Conservation (phyloP, 352 stramenopile species). For the Phytophthora tentaculata region DNA sequence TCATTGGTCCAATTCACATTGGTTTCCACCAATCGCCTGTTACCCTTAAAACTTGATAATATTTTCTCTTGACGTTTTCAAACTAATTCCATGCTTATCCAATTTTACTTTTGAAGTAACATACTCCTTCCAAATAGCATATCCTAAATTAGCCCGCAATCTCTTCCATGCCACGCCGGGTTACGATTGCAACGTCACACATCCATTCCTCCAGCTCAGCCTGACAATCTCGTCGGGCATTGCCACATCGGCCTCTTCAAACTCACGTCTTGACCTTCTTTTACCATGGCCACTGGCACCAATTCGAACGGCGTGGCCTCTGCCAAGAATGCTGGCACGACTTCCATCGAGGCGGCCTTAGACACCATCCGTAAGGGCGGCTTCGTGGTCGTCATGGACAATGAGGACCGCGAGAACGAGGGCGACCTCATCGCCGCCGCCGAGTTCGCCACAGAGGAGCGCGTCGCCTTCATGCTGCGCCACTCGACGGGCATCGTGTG, state of each 20-base stretch:
- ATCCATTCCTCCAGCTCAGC: slow-evolving; percentile 5
- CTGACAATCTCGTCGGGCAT: slow-evolving; percentile 12
- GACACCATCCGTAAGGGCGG: slow-evolving; percentile 65
- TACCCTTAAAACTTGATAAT: neutral
- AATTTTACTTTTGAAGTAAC: neutral
- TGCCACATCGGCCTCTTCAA: slow-evolving; percentile 23
- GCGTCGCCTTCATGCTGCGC: slow-evolving; percentile 96
- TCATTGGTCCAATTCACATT: slow-evolving; percentile 8
- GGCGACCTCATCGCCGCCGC: slow-evolving; percentile 98
- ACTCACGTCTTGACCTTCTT: slow-evolving; percentile 4
- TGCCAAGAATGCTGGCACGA: slow-evolving; percentile 43
- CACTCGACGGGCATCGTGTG: slow-evolving; percentile 98
- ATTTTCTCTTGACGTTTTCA: too few species aligned
- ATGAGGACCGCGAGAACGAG: slow-evolving; percentile 99
- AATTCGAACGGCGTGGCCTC: slow-evolving; percentile 15
- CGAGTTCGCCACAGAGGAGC: slow-evolving; percentile 92
- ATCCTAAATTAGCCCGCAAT: slow-evolving; percentile 13
- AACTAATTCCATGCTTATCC: too few species aligned
- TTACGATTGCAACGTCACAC: slow-evolving; percentile 25
- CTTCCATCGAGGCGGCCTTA: slow-evolving; percentile 73
- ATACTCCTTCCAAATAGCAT: neutral
- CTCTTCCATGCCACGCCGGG: slow-evolving; percentile 9
- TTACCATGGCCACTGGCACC: slow-evolving; percentile 25
- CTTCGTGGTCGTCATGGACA: slow-evolving; percentile 93
- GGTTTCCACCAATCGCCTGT: neutral